A percentile compares a stretch with the other conserved stretches of the same genome.
Evolutionary conservation across 176 grass and related monocot species (phyloP).

Genomic region (Dactylis glomerata): DNA sequence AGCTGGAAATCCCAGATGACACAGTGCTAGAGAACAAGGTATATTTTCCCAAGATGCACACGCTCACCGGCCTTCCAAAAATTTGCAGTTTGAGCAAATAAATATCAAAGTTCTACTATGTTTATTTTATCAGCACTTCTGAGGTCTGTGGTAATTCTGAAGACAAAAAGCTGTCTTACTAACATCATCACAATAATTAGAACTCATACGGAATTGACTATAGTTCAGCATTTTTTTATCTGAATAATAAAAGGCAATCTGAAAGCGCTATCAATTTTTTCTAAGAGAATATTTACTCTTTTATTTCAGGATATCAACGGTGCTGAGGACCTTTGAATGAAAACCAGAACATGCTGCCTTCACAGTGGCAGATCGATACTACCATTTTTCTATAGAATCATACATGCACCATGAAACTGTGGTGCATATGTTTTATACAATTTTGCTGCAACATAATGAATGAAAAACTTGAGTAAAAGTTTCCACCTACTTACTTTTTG

Average conservation of each 20-base stretch:
- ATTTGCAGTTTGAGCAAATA: slow-evolving; percentile 8
- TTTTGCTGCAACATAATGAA: slow-evolving; percentile 22
- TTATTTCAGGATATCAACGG: slow-evolving; percentile 53
- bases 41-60: neutral
- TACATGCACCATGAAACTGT: slow-evolving; percentile 15
- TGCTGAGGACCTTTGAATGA: slow-evolving; percentile 38
- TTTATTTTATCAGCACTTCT: neutral
- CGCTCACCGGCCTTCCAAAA: neutral
- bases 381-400: slow-evolving; percentile 8
- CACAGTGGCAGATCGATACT: slow-evolving; percentile 1
- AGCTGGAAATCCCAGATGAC: slow-evolving; percentile 76
- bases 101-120: neutral
- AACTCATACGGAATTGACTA: neutral
- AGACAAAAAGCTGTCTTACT: neutral
- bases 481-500: slow-evolving; percentile 8
- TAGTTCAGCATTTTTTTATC: neutral
- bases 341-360: neutral
- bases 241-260: neutral
- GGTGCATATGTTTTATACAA: slow-evolving; percentile 18
- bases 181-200: neutral
- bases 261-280: neutral
- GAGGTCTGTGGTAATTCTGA: slow-evolving; percentile 8
- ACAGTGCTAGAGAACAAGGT: slow-evolving; percentile 74
- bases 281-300: neutral
- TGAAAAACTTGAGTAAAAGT: neutral